Percentiles rank a stretch among this genome's conserved stretches.
phyloP scores from a whole-genome alignment of 345 rosid species.

The Erucastrum elatum region DNA sequence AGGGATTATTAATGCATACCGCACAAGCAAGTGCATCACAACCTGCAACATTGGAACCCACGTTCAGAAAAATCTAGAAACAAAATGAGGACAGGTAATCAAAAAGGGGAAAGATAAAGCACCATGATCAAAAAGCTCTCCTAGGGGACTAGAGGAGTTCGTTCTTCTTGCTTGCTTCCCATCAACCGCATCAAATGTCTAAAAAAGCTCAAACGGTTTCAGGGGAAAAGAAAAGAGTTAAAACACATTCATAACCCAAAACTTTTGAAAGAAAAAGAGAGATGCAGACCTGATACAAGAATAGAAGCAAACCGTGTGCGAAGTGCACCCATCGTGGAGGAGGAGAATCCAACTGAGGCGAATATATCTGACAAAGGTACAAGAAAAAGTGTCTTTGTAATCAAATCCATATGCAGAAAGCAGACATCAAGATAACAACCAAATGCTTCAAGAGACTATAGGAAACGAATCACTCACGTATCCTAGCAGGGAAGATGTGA shows the following conservation, averaged over 20 bases:
- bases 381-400: conserved; percentile 10
- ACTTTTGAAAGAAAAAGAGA: background rate
- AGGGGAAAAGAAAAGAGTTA: background rate
- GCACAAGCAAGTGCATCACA: conserved; percentile 99
- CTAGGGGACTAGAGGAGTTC: conserved; percentile 88
- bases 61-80: conserved; percentile 32
- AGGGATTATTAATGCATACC: conserved; percentile 49
- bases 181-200: conserved; percentile 99
- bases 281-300: conserved; percentile 81
- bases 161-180: conserved; percentile 99
- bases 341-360: conserved; percentile 68
- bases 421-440: background rate
- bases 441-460: background rate
- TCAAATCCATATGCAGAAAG: background rate
- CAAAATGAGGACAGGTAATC: conserved; percentile 17
- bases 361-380: conserved; percentile 37
- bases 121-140: conserved; percentile 98
- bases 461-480: conserved; percentile 61
- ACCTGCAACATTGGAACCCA: conserved; percentile 54
- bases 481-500: conserved; percentile 79
- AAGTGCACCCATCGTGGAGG: conserved; percentile 99
- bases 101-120: conserved; percentile 19
- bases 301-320: conserved; percentile 89
- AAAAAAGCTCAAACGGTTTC: background rate
- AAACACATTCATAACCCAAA: background rate